Evolutionary conservation across 192 early-diverging fungal species (phyloP).

Genomic region (Linnemannia zychae): DNA sequence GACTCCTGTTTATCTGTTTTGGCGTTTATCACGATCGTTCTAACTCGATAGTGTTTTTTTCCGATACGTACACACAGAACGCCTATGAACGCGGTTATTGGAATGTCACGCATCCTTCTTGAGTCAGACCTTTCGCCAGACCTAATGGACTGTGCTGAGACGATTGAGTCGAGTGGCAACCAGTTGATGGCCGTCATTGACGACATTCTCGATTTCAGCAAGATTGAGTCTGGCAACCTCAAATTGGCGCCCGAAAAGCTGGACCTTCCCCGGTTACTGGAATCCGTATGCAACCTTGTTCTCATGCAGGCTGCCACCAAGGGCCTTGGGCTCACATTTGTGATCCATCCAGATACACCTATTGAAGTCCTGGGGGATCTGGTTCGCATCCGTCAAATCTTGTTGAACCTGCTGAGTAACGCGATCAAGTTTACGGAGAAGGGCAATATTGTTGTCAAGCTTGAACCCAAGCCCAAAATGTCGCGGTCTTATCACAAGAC

Average conservation of each 20-base stretch:
- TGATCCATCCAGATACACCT: slow-evolving; percentile 37
- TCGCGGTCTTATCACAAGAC: not conserved
- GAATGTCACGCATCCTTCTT: slow-evolving; percentile 73
- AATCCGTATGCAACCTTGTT: slow-evolving; percentile 41
- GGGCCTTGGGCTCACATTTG: slow-evolving; percentile 20
- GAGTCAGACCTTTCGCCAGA: slow-evolving; percentile 77
- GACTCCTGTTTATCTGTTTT: not conserved
- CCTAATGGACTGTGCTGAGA: slow-evolving; percentile 68
- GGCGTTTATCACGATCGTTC: not conserved
- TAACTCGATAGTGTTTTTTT: not conserved
- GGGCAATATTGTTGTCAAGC: slow-evolving; percentile 45
- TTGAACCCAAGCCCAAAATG: slow-evolving; percentile 21
- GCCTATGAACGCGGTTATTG: slow-evolving; percentile 81
- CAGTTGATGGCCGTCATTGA: slow-evolving; percentile 69
- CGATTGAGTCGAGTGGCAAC: slow-evolving; percentile 45
- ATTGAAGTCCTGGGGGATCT: slow-evolving; percentile 59
- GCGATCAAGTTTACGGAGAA: slow-evolving; percentile 64
- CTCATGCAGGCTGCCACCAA: slow-evolving; percentile 32
- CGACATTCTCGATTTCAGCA: slow-evolving; percentile 81
- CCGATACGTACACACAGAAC: slow-evolving; percentile 64
- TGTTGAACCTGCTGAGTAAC: slow-evolving; percentile 63
- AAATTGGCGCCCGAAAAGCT: slow-evolving; percentile 72
- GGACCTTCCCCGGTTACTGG: slow-evolving; percentile 56
- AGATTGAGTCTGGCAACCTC: slow-evolving; percentile 83
- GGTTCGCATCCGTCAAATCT: slow-evolving; percentile 61